Evolutionary conservation across 2,329 filamentous ascomycete genomes (phyloP).

Genomic region (Septoria linicola): DNA sequence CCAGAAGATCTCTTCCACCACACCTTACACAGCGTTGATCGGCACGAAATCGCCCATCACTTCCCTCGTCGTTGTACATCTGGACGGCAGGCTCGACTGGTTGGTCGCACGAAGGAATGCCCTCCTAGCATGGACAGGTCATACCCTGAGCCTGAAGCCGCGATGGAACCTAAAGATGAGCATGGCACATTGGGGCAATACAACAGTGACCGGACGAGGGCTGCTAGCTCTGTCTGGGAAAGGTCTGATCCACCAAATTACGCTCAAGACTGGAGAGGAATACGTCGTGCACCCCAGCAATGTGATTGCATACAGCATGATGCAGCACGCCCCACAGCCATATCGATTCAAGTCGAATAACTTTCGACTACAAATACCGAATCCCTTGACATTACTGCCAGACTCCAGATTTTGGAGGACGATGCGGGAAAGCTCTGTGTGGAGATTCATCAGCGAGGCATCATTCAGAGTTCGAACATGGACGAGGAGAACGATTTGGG

Average conservation of each 20-base stretch:
- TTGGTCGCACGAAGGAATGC: constrained; percentile 84
- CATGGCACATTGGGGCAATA: constrained; percentile 87
- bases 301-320: constrained; percentile 84
- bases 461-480: constrained; percentile 72
- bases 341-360: constrained; percentile 81
- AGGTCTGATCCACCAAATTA: constrained; percentile 86
- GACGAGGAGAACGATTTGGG: constrained; percentile 82
- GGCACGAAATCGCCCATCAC: constrained; percentile 83
- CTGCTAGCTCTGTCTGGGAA: constrained; percentile 80
- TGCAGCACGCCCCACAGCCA: constrained; percentile 69
- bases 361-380: constrained; percentile 75
- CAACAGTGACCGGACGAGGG: constrained; percentile 82
- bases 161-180: constrained; percentile 72
- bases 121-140: constrained; percentile 93
- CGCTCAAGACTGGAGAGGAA: constrained; percentile 77
- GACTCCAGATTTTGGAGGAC: constrained; percentile 70
- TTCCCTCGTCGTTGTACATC: constrained; percentile 80
- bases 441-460: constrained; percentile 65
- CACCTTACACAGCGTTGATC: constrained; percentile 82
- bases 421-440: constrained; percentile 69
- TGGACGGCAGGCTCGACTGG: constrained; percentile 95
- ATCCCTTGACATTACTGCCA: constrained; percentile 62
- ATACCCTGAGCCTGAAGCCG: constrained; percentile 74
- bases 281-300: constrained; percentile 88
- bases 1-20: constrained; percentile 82